Conservation (phyloP, 1,284 basidiomycete genomes). For the Neonothopanus nambi region DNA sequence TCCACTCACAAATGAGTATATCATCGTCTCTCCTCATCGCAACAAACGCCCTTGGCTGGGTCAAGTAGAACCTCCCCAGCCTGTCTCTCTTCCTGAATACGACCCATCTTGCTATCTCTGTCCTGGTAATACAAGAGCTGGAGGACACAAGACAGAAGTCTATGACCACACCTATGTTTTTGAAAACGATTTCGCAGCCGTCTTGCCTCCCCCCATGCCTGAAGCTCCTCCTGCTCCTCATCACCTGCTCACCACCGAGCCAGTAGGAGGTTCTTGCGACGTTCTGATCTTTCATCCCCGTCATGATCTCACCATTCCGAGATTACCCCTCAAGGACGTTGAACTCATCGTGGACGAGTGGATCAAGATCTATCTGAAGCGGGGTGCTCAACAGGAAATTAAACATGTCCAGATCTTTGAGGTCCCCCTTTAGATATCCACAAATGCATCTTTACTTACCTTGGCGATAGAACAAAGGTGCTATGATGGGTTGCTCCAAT, state of each 20-base stretch:
- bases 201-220: conserved; percentile 63
- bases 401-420: conserved; percentile 90
- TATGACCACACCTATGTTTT: conserved; percentile 78
- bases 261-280: conserved; percentile 85
- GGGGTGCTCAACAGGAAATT: conserved; percentile 67
- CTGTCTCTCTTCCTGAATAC: conserved; percentile 59
- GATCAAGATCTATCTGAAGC: conserved; percentile 63
- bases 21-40: conserved; percentile 85
- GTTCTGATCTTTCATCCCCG: conserved; percentile 90
- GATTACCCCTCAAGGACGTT: conserved; percentile 66
- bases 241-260: conserved; percentile 67
- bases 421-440: conserved; percentile 38
- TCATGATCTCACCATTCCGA: conserved; percentile 89
- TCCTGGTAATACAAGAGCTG: conserved; percentile 83
- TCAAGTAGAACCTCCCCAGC: conserved; percentile 72
- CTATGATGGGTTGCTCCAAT: conserved; percentile 96
- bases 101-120: conserved; percentile 90
- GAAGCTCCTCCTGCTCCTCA: conserved; percentile 48
- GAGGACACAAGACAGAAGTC: conserved; percentile 68
- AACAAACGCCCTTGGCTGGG: conserved; percentile 85
- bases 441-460: background rate
- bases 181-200: conserved; percentile 86
- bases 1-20: conserved; percentile 75
- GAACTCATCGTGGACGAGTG: conserved; percentile 76
- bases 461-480: conserved; percentile 79